Evolutionary conservation across 495 filamentous ascomycete species (phyloP), one percentile per base, ranked within the genome.

Genomic region (Bacidia rubella): DNA sequence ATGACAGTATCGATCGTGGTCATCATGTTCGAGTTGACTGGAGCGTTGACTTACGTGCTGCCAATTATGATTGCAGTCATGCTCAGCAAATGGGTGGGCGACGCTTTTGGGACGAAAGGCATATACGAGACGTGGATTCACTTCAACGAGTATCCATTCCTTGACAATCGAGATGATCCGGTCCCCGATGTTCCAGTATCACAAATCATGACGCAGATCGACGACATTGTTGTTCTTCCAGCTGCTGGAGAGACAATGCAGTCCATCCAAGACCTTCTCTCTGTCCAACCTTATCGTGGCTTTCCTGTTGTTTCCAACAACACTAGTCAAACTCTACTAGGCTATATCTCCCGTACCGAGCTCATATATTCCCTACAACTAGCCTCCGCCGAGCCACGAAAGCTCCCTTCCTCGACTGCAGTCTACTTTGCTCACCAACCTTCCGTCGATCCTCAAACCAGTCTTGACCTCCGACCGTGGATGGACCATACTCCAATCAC

Each of bases 61-160:
- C 92, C 92, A 19, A 97, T 98, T 63, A 98, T 98, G 92, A 85
- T 98, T 54, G 89, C 93, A n/a, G 92, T 98, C 54, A 95, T 98
- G 90, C 69, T 97, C 21, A 86, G 83, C 54, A 98, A 98, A 67
- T 98, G 92, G 92, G 88, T 95, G 20, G 92, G 92, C 61, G 92
- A 98, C 65, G 92, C 90, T 24, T 94, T 98, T 66, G 86, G 86
- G 17, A 87, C 86, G 47, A 80, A 85, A 17, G 92, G 93, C 25
- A 98, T 98, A 65, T 98, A 98, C 71, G 92, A 98, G 62, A 85
- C 81, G 44, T 98, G 92, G 92, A 97, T 98, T 62, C 84, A 86
- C 52, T 83, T 97, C 64, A 90, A 90, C 57, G 89, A 88, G 60
- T 98, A 96, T 66, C 93, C 93, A 2, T 96, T 90, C 68, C 75